Base-by-base conservation (phyloP, 805 yeast genomes). In the Wickerhamiella shivajii region DNA sequence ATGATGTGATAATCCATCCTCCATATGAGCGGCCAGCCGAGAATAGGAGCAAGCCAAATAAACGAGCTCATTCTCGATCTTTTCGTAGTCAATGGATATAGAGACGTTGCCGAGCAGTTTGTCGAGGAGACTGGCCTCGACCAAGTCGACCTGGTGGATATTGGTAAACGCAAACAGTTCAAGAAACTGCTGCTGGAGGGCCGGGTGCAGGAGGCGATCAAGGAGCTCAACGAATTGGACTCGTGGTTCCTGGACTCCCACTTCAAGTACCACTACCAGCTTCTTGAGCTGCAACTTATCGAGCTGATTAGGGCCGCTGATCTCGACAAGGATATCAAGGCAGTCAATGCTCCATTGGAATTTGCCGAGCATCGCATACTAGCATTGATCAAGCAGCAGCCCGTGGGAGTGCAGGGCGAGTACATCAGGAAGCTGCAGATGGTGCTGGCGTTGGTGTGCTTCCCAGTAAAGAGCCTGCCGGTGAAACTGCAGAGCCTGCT, bases 401-500 rank as follows among this genome's bases (percentile, higher is more conserved):
- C 24, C 3, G 16, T 29, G 15, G 20, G 12, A 3, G 20, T 31
- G 12, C 22, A 24, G 24, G 12, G 7, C 11, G 60, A 60, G 37
- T 70, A 77, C 39, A 63, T 83, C 54, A 67, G 69, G 35, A 87
- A 80, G 42, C 56, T 84, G 40, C 94, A 85, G 50, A 60, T 74
- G 27, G 74, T 92, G 2, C 79, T 84, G 90, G 81, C 93, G 15
- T 60, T 84, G 39, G 56, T 84, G 23, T 70, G 71, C 24, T 66
- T 65, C 40, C 65, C 70, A 1, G 49, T 44, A 11, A 47, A 43
- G 18, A 39, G 40, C 6, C 38, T 56, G 23, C 49, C 49, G 3
- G 51, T 55, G 12, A 69, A 68, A 40, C 55, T 81, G 41, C 57
- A 66, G 28, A 59, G 59, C 15, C 55, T 80, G 25, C 62, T 77